Percentiles rank a stretch among this genome's conserved stretches.
These are phyloP conservation scores for Xylariaceae sp. DNA, from an alignment of 2,329 filamentous ascomycete species.

Conservation along the genomic window DNA sequence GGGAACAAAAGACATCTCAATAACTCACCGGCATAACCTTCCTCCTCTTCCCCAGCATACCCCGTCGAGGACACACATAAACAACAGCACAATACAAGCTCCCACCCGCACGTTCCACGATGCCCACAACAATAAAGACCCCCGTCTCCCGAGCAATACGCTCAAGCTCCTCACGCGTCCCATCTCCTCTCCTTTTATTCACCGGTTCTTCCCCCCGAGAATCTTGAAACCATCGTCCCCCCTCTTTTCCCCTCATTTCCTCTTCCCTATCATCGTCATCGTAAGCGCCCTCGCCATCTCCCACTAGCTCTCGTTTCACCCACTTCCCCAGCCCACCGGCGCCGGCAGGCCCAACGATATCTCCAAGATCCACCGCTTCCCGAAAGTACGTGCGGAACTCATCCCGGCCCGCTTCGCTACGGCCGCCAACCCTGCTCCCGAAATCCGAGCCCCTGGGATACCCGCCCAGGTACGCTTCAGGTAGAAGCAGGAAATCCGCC, in stretches of 20 bases:
- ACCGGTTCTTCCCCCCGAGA: constrained; percentile 22
- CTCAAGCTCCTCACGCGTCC: constrained; percentile 76
- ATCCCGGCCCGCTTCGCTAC: constrained; percentile 66
- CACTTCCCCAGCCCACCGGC: constrained; percentile 58
- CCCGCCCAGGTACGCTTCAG: constrained; percentile 86
- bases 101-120: constrained; percentile 74
- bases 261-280: constrained; percentile 9
- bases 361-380: constrained; percentile 74
- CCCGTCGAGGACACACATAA: constrained; percentile 70
- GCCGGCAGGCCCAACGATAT: constrained; percentile 47
- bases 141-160: constrained; percentile 67
- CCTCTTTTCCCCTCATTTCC: constrained; percentile 33
- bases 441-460: constrained; percentile 81
- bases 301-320: constrained; percentile 46
- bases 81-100: constrained; percentile 78
- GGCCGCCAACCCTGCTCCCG: constrained; percentile 66
- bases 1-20: not conserved
- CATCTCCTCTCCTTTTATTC: constrained; percentile 51
- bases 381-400: constrained; percentile 80
- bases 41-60: constrained; percentile 74
- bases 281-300: constrained; percentile 20
- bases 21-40: constrained; percentile 79
- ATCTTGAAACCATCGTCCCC: constrained; percentile 15
- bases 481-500: constrained; percentile 73
- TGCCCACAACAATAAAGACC: constrained; percentile 73